phyloP scores from a whole-genome alignment of 2,329 filamentous ascomycete species.

The Pseudocercospora eumusae region DNA sequence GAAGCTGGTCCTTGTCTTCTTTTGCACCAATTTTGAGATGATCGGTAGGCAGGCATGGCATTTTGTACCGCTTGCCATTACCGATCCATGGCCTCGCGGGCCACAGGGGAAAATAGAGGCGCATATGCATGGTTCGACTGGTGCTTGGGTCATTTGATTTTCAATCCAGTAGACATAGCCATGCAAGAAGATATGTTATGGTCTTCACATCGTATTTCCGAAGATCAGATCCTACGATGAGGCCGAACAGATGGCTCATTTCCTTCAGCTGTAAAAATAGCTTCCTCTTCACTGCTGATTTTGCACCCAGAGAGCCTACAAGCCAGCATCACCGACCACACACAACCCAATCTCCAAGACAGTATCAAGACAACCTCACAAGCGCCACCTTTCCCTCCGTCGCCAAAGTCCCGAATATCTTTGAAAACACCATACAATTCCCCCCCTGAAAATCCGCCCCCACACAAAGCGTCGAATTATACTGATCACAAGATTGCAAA shows the following conservation, averaged over 20 bases:
- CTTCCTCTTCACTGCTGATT: too few relatives aligned
- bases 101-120: background rate
- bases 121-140: too few relatives aligned
- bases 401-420: conserved; percentile 5
- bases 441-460: conserved; percentile 4
- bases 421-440: conserved; percentile 1
- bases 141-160: too few relatives aligned
- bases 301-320: too few relatives aligned
- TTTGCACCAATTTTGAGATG: background rate
- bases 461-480: conserved; percentile 5
- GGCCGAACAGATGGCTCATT: too few relatives aligned
- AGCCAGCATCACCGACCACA: too few relatives aligned
- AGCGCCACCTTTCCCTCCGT: conserved; percentile 12
- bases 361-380: background rate
- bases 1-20: background rate
- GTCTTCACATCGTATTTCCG: too few relatives aligned
- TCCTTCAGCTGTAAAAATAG: too few relatives aligned
- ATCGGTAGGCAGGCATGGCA: background rate
- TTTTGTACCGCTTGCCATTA: background rate
- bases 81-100: conserved; percentile 2
- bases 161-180: too few relatives aligned
- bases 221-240: too few relatives aligned
- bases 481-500: conserved; percentile 14
- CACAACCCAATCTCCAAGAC: too few relatives aligned
- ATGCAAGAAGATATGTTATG: too few relatives aligned